Conservation (phyloP, 208 protist genomes). For the Herpetomonas muscarum region DNA sequence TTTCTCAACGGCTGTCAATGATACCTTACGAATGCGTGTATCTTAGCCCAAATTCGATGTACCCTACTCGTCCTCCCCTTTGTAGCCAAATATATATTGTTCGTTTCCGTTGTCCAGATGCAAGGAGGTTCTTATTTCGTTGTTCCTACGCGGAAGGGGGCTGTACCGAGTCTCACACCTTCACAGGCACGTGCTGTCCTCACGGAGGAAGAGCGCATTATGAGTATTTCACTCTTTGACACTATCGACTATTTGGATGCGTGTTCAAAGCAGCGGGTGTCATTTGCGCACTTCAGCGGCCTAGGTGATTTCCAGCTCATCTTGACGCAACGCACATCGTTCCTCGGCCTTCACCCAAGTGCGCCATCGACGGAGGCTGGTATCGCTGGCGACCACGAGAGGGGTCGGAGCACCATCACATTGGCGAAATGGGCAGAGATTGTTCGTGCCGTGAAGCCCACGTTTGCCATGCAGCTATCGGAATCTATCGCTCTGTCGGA, state of each 20-base stretch:
- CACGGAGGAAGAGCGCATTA: conserved; percentile 43
- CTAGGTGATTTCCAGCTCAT: conserved; percentile 52
- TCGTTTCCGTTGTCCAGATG: conserved; percentile 11
- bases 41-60: no score
- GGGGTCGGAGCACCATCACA: conserved; percentile 44
- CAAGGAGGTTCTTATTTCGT: conserved; percentile 42
- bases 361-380: conserved; percentile 39
- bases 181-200: conserved; percentile 56
- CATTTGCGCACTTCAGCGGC: conserved; percentile 55
- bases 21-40: no score
- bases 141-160: conserved; percentile 51
- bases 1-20: no score
- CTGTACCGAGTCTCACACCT: conserved; percentile 64
- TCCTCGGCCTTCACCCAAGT: conserved; percentile 59
- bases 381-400: conserved; percentile 61
- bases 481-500: conserved; percentile 56
- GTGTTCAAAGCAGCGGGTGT: conserved; percentile 28
- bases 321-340: conserved; percentile 52
- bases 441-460: conserved; percentile 41
- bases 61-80: no score
- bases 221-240: conserved; percentile 69
- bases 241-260: conserved; percentile 46
- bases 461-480: conserved; percentile 42
- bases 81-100: no score
- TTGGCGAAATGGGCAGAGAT: conserved; percentile 50